Evolutionary conservation across 2,329 filamentous ascomycete species (phyloP), one percentile per base, ranked within the genome.

Genomic region (Ascocoryne sarcoides): DNA sequence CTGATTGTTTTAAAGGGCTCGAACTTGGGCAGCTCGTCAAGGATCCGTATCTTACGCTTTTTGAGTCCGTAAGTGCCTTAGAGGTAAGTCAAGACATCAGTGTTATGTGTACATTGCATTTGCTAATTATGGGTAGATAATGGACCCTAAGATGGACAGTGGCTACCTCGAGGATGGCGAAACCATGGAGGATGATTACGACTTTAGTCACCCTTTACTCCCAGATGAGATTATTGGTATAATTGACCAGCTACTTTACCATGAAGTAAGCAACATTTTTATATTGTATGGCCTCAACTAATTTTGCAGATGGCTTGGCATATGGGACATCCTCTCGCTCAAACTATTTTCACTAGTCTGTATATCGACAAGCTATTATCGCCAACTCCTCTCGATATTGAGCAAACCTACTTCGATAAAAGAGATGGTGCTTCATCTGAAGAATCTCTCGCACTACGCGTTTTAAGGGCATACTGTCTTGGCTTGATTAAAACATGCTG

Each of bases 131-230:
- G 10, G 23, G 39, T 55, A 98, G 92, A 95, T 98, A 54, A 95
- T 95, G 86, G 92, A 98, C 58, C 81, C 85, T 1, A 98, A 96
- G 65, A 98, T 98, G 92, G 92, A 98, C 62, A 95, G 87, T 58
- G 92, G 92, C 19, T 88, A 82, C 50, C 69, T 93, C 5, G 72
- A 77, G 15, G 76, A 82, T 5, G 84, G 81, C 20, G 86, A 95
- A 56, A 78, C 79, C n/a, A 74, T 90, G 23, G 85, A 94, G 44
- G 82, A 90, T 48, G 74, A 84, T 37, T 94, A 90, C 61, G 82
- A 95, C 56, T 76, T 88, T 30, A 67, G 75, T 32, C 69, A 71
- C 34, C 67, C 74, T 5, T 65, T 94, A 30, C 68, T 81, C 10
- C 84, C 87, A 0, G 77, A 83, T 52, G 82, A 98, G 62, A 76